Base-by-base conservation (phyloP, 164 flowering plant genomes). In the Vitis labrusca region DNA sequence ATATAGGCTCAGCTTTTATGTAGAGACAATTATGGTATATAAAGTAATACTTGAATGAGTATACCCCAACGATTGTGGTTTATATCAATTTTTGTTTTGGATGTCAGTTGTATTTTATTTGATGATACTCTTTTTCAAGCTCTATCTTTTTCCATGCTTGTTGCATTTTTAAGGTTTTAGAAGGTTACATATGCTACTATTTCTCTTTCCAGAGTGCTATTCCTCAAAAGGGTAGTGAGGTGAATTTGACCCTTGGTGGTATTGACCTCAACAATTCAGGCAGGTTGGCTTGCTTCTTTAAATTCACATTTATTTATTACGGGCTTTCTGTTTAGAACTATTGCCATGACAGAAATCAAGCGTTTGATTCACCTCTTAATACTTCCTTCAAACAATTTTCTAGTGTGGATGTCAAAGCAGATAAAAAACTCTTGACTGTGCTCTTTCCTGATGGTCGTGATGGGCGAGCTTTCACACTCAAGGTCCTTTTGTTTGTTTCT, bases 191-290 rank as follows among this genome's bases (percentile, higher is more conserved):
- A 10, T 32, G 10, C 48, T 64, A 44, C 63, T 70, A 10, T 59
- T 73, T 66, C 17, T 52, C 10, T 75, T 71, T 82, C 64, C 88
- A 95, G 99, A 95, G 76, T 81, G 89, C 82, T 66, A 70, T 77
- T 73, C 83, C 93, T 70, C 98, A 84, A 68, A 93, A 77, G 78
- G 89, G 89, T 14, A 70, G 86, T 78, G 99, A 95, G 77, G 93
- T 89, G 76, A 92, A 95, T 80, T 78, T 90, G 81, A 95, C 92
- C 55, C 96, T 95, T 68, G 99, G 99, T 77, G 98, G 99, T 32
- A 95, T 95, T 80, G 99, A 95, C 76, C 96, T 95, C 78, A 93
- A 95, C 91, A 93, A 86, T 81, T 90, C 99, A 82, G 99, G 99
- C 92, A 95, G 99, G 99, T 90, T 72, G 81, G 90, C 80, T 76